Base-by-base conservation (phyloP, 768 basidiomycete species). In the Hericium alpestre region DNA sequence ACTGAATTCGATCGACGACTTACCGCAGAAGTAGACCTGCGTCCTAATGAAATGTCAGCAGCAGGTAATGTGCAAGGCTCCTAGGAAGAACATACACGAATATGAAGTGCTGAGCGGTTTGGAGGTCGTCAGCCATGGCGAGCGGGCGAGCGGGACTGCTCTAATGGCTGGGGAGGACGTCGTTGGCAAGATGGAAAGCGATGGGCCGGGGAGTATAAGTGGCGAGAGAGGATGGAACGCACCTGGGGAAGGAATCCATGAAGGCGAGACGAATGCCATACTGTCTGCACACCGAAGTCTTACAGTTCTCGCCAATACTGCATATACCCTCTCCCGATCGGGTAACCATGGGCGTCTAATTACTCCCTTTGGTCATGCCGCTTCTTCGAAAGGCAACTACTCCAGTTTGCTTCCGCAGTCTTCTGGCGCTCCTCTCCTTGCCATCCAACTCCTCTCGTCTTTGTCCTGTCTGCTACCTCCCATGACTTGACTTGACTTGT, bases 11-110 rank as follows among this genome's bases (percentile, higher is more conserved):
- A 57, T 59, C 25, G 65, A 60, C 58, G 60, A 81, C 86, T 73
- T 69, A 90, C 88, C 86, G 75, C 87, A 90, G 71, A 90, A 90
- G 75, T 88, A 87, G 69, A 89, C 79, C 73, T 90, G 87, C 39
- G 78, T 76, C 53, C 76, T 78, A 54, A 11, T n/a, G 23, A 25
- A 40, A 38, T 47, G 27, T 32, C 3, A 37, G 20, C 22, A 15
- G 11, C 47, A 53, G 41, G 16, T 38, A 38, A 53, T 39, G 38
- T 1, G 18, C 25, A 49, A 48, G 23, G 57, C 46, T 3, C 32
- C 32, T 12, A 38, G 23, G 43, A 58, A 48, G 25, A 13, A 73
- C 78, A 56, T 66, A 75, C 77, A 87, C 82, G 72, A 84, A 87
- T 70, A 90, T 87, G 69, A 88, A 88, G 68, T 87, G 79, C 63